phyloP scores from a whole-genome alignment of 2,329 filamentous ascomycete species.

The Aureobasidium sp. region DNA sequence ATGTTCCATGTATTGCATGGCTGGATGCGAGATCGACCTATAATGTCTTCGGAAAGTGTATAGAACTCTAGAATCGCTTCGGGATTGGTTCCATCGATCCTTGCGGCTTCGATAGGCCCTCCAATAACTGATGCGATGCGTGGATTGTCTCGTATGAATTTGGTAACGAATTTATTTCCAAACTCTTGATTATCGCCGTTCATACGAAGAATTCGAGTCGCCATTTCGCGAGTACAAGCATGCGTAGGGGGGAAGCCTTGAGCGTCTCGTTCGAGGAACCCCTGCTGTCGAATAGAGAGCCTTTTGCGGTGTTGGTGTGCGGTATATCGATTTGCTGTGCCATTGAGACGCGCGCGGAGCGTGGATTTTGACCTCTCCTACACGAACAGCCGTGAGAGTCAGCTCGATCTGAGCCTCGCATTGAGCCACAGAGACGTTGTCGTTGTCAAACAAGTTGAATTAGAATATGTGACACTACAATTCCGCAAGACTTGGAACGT shows the following conservation, averaged over 20 bases:
- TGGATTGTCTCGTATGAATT: neutral
- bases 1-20: neutral
- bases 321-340: neutral
- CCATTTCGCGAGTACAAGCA: neutral
- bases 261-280: neutral
- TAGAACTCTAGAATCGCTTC: slow-evolving; percentile 1
- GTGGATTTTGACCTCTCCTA: neutral
- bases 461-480: no score
- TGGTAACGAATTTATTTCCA: neutral
- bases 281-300: neutral
- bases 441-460: no score
- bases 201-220: neutral
- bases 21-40: neutral
- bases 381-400: no score
- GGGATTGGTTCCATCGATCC: neutral
- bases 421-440: no score
- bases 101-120: neutral
- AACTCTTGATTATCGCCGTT: neutral
- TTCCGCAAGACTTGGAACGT: no score
- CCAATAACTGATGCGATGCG: neutral
- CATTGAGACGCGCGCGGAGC: neutral
- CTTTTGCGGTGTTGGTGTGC: neutral
- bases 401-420: no score
- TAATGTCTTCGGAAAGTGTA: neutral
- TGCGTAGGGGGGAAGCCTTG: neutral